Evolutionary conservation across 1,284 basidiomycete species (phyloP), one percentile per base, ranked within the genome.

Genomic region (Naganishia sp.): DNA sequence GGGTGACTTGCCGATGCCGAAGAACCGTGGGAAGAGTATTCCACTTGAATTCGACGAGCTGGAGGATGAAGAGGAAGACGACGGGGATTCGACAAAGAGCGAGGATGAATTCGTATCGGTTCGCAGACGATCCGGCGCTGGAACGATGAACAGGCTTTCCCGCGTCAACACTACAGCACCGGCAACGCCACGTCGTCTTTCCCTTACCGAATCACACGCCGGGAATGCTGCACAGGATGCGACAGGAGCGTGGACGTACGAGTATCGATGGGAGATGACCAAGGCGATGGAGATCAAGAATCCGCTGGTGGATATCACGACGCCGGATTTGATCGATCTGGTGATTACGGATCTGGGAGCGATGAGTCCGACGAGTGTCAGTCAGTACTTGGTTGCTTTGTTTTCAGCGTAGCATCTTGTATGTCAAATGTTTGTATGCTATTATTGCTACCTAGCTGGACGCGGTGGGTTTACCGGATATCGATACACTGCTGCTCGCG

Each of bases 1-100:
- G 78, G 94, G 94, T 77, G 95, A 99, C 82, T 85, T 99, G 28
- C 95, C 95, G 7, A 70, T 74, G n/a, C 73, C 64, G 28, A 68
- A 54, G 50, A 47, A 65, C 41, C 51, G 58, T 54, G 64, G 60
- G 21, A 57, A 56, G 45, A 53, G 46, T 28, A 63, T 66, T n/a
- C 67, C 67, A 32, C 35, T 68, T 43, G 67, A 68, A 39, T 68
- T 66, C 53, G 67, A 68, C 32, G 58, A 63, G 42, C 39, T 65
- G 32, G 63, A 68, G 7, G 67, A 68, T 23, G 62, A 60, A 47
- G 64, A 62, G 31, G 50, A 58, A 11, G 66, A 68, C 2, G 67
- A 68, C 23, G 52, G 64, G 39, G 54, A 58, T 23, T 45, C 32
- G 7, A 11, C 51, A 52, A 52, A 31, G 13, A 31, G 23, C 35